phyloP scores from a whole-genome alignment of 2,329 filamentous ascomycete genomes.

The Neurospora crassa region DNA sequence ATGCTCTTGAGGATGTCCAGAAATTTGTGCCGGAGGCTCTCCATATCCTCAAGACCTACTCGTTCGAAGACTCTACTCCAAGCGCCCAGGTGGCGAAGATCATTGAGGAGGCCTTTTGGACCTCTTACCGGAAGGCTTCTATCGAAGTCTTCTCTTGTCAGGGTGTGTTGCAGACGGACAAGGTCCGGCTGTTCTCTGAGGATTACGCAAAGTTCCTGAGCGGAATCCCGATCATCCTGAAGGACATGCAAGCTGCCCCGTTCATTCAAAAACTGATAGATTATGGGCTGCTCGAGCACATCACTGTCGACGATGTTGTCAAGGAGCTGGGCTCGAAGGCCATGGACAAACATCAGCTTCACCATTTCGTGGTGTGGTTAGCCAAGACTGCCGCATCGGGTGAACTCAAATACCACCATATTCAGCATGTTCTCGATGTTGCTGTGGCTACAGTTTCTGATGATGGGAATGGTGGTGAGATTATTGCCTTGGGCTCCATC shows the following conservation, averaged over 20 bases:
- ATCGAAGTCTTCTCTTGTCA: conserved; percentile 85
- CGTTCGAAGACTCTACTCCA: conserved; percentile 82
- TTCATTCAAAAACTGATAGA: conserved; percentile 77
- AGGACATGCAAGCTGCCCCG: conserved; percentile 59
- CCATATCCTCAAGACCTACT: conserved; percentile 80
- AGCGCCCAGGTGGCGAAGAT: conserved; percentile 73
- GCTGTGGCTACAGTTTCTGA: conserved; percentile 63
- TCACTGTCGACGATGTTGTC: conserved; percentile 80
- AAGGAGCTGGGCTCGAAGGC: conserved; percentile 75
- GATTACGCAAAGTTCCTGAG: conserved; percentile 66
- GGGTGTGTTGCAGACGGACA: conserved; percentile 74
- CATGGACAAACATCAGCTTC: conserved; percentile 66
- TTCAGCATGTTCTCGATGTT: conserved; percentile 65
- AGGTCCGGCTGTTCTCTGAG: conserved; percentile 67
- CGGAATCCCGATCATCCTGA: conserved; percentile 77
- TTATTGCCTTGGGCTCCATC: conserved; percentile 71
- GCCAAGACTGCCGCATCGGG: conserved; percentile 60
- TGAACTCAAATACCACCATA: conserved; percentile 60
- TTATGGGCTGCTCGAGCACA: conserved; percentile 77
- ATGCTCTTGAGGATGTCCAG: conserved; percentile 53
- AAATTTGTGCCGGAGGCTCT: conserved; percentile 68
- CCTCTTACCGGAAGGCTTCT: conserved; percentile 67
- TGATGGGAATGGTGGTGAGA: conserved; percentile 50
- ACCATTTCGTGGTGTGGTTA: conserved; percentile 78
- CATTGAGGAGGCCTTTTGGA: conserved; percentile 96